Base-by-base conservation (phyloP, 2,329 filamentous ascomycete species). In the Penicillium sclerotiorum region DNA sequence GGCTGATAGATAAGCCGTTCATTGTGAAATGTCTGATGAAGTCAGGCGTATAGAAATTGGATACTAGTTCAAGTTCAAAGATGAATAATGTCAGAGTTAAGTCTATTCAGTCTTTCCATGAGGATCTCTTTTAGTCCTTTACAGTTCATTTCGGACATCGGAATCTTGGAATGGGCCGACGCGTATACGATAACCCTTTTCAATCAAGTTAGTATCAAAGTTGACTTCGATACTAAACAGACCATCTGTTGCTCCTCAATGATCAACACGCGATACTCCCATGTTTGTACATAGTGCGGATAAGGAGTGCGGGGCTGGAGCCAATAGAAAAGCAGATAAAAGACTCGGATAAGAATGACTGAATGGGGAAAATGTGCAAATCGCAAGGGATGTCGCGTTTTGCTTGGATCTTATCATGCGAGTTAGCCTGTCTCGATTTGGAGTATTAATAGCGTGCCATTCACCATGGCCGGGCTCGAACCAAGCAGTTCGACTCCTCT, bases 1-100 rank as follows among this genome's bases (percentile, higher is more conserved):
- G 49, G 12, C 47, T 47, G 43, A 62, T 58, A 18, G 44, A 15
- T 5, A 61, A 52, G 15, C 56, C 56, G 35, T 62, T 59, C 58
- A 61, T 61, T 8, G 4, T 49, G 37, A 21, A 11, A 4, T 35
- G 13, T n/a, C n/a, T 13, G n/a, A 20, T 9, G 13, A 4, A 23
- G 22, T n/a, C 18, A 5, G n/a, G n/a, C n/a, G n/a, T n/a, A n/a
- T 3, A 23, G 13, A 21, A 15, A 28, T 9, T 28, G 25, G 6
- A 28, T 7, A 8, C 3, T 13, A 2, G 13, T 28, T 7, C 13
- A 28, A 13, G 25, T 28, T n/a, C n/a, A n/a, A n/a, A n/a, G n/a
- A n/a, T n/a, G n/a, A n/a, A n/a, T n/a, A n/a, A n/a, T n/a, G n/a
- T n/a, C n/a, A n/a, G n/a, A n/a, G n/a, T n/a, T n/a, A n/a, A n/a